These are phyloP conservation scores for Hyphodiscus sp. DNA, from an alignment of 2,329 filamentous ascomycete species.

Conservation along the genomic window DNA sequence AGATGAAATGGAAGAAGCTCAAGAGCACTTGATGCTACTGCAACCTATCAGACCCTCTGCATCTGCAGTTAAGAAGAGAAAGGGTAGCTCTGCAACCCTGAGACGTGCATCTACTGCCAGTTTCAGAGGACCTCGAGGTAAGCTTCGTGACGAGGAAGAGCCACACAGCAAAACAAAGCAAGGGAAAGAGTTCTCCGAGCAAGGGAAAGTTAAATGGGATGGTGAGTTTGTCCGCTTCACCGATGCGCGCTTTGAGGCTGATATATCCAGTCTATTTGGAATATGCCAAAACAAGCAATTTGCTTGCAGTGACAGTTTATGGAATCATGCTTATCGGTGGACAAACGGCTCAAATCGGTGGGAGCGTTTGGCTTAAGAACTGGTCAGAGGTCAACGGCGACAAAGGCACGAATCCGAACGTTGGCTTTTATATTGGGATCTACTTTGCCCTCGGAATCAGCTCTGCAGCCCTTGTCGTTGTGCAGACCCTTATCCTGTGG, in stretches of 20 bases:
- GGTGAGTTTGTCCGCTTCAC: constrained; percentile 29
- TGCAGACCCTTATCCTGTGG: constrained; percentile 94
- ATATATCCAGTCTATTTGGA: constrained; percentile 65
- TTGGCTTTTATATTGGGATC: constrained; percentile 88
- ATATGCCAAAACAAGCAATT: constrained; percentile 91
- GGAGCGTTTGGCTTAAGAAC: constrained; percentile 86
- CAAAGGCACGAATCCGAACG: constrained; percentile 60
- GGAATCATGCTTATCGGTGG: constrained; percentile 68
- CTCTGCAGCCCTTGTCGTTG: constrained; percentile 73
- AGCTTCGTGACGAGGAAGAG: constrained; percentile 77
- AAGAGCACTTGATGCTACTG: constrained; percentile 70
- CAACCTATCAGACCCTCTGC: constrained; percentile 60
- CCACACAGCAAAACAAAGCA: constrained; percentile 69
- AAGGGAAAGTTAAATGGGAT: constrained; percentile 96
- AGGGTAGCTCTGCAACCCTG: constrained; percentile 71
- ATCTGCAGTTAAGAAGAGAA: constrained; percentile 47
- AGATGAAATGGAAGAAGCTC: constrained; percentile 64
- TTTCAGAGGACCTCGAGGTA: constrained; percentile 79
- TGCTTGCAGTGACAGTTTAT: constrained; percentile 78
- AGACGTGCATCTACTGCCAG: constrained; percentile 88
- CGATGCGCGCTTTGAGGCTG: constrained; percentile 12
- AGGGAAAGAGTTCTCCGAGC: constrained; percentile 79
- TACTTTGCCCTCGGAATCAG: constrained; percentile 95
- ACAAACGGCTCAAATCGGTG: constrained; percentile 76
- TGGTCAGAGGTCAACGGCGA: constrained; percentile 79